Evolutionary conservation across 495 filamentous ascomycete genomes (phyloP).

Genomic region (Penicillium ochrochloron): DNA sequence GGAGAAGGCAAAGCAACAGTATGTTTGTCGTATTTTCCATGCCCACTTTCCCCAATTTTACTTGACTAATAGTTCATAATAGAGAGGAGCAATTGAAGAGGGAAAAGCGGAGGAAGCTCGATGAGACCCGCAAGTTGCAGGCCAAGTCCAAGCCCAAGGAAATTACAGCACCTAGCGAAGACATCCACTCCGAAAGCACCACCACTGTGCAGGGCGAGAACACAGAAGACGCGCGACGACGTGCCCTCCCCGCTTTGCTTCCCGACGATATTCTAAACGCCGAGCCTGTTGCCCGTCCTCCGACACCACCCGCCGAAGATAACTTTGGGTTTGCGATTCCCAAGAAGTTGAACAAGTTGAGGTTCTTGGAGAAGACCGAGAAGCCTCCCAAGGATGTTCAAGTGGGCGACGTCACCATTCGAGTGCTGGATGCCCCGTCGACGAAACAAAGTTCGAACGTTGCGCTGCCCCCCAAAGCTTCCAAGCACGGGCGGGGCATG

Average conservation of each 20-base stretch:
- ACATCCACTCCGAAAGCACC: conserved; percentile 46
- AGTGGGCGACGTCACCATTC: conserved; percentile 55
- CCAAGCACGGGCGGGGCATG: conserved; percentile 49
- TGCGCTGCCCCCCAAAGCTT: conserved; percentile 54
- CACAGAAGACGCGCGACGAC: conserved; percentile 44
- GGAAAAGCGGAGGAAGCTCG: conserved; percentile 54
- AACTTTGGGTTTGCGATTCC: conserved; percentile 26
- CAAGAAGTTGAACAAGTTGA: conserved; percentile 50
- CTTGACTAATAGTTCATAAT: conserved; percentile 28
- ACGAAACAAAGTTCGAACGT: conserved; percentile 38
- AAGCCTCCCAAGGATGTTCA: conserved; percentile 60
- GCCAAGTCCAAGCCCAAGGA: conserved; percentile 48
- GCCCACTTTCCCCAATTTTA: not conserved
- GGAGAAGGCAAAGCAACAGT: conserved; percentile 43
- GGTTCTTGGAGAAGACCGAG: conserved; percentile 55
- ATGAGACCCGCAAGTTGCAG: conserved; percentile 53
- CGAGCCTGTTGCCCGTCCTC: conserved; percentile 45
- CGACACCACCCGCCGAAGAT: conserved; percentile 43
- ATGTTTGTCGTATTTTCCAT: conserved; percentile 25
- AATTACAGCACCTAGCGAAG: conserved; percentile 32
- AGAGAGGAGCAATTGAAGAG: conserved; percentile 51
- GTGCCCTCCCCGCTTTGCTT: conserved; percentile 52
- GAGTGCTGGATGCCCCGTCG: conserved; percentile 52
- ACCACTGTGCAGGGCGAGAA: conserved; percentile 48
- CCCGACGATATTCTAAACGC: conserved; percentile 59